Evolutionary conservation across 202 grass and related monocot genomes (phyloP).

Genomic region (Saccharum hybrid): DNA sequence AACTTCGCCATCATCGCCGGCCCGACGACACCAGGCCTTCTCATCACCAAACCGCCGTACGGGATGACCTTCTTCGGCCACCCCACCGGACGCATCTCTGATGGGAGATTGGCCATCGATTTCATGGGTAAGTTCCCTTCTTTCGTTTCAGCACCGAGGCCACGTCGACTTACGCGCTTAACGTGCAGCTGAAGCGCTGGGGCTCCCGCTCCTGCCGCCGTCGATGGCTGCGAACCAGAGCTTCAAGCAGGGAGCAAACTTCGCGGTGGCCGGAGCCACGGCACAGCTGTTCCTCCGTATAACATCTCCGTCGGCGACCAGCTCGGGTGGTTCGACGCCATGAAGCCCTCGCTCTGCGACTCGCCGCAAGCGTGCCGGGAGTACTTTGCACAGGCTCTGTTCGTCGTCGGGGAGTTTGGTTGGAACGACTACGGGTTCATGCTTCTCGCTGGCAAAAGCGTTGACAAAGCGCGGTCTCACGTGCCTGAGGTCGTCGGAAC

Average conservation of each 20-base stretch:
- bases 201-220: constrained; percentile 55
- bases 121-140: constrained; percentile 43
- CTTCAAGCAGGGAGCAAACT: constrained; percentile 57
- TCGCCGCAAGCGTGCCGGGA: neutral
- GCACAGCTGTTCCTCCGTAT: neutral
- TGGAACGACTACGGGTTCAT: constrained; percentile 52
- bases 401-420: constrained; percentile 60
- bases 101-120: no score
- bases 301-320: constrained; percentile 54
- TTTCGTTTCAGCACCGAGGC: no score
- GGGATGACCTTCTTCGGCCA: constrained; percentile 55
- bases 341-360: constrained; percentile 53
- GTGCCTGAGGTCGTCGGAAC: constrained; percentile 28
- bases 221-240: constrained; percentile 43
- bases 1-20: constrained; percentile 33
- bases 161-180: no score
- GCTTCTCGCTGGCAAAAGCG: constrained; percentile 32
- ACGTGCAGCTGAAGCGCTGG: constrained; percentile 43
- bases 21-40: neutral
- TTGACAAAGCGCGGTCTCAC: constrained; percentile 25
- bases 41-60: constrained; percentile 37
- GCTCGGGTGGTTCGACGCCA: constrained; percentile 53
- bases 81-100: constrained; percentile 40
- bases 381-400: constrained; percentile 44
- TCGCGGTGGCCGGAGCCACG: constrained; percentile 51